Evolutionary conservation across 129 eudicot species (phyloP), one percentile per base, ranked within the genome.

Genomic region (Arctium lappa): DNA sequence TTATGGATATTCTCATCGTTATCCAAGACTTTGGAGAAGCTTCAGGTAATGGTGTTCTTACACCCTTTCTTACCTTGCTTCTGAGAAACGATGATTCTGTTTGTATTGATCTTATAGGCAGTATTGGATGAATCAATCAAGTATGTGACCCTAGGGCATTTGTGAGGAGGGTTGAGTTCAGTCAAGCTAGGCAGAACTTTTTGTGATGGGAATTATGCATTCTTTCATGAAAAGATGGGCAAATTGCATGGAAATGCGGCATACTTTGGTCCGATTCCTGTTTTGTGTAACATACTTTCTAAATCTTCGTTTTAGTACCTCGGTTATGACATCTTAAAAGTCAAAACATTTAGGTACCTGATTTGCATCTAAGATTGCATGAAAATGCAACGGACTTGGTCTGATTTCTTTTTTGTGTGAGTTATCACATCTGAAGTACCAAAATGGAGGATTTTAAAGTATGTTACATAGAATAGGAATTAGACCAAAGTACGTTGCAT

Each of bases 1-100:
- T 81, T 88, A 81, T 92, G 97, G 97, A 92, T 92, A 60, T 92
- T 92, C 72, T 92, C 97, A 1, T 92, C 97, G 30, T 83, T 92
- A 56, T 88, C 97, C 63, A 86, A 86, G 46, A 92, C 94, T 11
- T 72, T 92, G 82, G 97, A 92, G 86, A 92, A 92, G 60, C 94
- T 92, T 79, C 97, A 92, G 97, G 97, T 92, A 85, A 74, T 27
- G 30, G 30, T 76, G 12, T 69, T 62, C 22, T 50, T 76, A 22
- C 27, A 22, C 27, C 8, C 8, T 53, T 53, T 15, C 22, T 60
- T 16, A 60, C 9, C n/a, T 4, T 13, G 0, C 29, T 7, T 63
- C 2, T 60, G 9, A 5, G n/a, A 16, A 60, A 60, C 8, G 0
- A 60, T 60, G 66, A 8, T 46, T 46, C 16, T 46, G 56, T 46